Evolutionary conservation across 192 early-diverging fungal genomes (phyloP).

Genomic region (Allomyces arbusculus): DNA sequence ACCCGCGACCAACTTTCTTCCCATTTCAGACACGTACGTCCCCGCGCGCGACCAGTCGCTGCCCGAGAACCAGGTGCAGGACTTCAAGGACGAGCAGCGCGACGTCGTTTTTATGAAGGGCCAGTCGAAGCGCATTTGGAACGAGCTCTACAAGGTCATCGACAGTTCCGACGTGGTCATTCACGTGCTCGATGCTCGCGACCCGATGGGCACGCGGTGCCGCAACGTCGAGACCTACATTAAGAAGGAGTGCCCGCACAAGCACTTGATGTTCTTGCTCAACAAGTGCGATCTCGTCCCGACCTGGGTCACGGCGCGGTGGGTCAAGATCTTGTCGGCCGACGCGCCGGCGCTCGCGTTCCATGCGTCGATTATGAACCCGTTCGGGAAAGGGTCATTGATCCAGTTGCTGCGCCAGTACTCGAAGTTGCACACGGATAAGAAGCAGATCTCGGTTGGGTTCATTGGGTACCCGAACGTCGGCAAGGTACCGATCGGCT

Average conservation of each 20-base stretch:
- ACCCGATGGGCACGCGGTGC: constrained; percentile 91
- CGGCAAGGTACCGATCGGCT: constrained; percentile 32
- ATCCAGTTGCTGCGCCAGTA: constrained; percentile 98
- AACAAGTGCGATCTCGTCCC: constrained; percentile 99
- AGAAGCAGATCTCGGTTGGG: constrained; percentile 96
- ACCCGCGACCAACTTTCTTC: too few species aligned
- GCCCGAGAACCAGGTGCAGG: constrained; percentile 48
- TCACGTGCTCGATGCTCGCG: constrained; percentile 94
- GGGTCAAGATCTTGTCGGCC: constrained; percentile 77
- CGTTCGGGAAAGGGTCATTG: constrained; percentile 95
- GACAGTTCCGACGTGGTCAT: constrained; percentile 90
- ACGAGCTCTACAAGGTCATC: constrained; percentile 95
- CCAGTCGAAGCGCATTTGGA: constrained; percentile 94
- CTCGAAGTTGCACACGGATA: constrained; percentile 77
- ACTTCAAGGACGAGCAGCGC: constrained; percentile 49
- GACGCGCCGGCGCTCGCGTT: constrained; percentile 93
- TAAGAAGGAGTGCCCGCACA: constrained; percentile 81
- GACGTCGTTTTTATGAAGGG: constrained; percentile 84
- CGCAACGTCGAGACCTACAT: constrained; percentile 75
- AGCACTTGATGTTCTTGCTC: constrained; percentile 85
- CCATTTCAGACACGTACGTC: constrained; percentile 10
- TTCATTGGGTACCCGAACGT: constrained; percentile 97
- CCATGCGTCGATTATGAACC: constrained; percentile 94
- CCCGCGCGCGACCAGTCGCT: constrained; percentile 46
- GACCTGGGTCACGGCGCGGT: constrained; percentile 93